Evolutionary conservation across 768 basidiomycete genomes (phyloP).

Genomic region (Termitomyces sp.): DNA sequence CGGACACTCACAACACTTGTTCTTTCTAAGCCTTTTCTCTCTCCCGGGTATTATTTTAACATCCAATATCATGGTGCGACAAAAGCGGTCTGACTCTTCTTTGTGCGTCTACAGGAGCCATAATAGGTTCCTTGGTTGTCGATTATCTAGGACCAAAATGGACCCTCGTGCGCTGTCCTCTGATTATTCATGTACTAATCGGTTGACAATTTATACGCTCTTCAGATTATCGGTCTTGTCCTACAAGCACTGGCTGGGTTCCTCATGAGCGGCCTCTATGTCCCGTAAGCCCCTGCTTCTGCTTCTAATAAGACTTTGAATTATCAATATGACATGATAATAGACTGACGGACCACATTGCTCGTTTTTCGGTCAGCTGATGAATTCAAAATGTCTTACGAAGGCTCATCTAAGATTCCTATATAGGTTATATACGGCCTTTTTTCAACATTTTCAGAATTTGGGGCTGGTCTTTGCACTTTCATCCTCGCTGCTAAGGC

Average conservation of each 20-base stretch:
- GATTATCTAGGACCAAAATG: too few relatives aligned
- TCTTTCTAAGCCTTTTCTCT: conserved; percentile 28
- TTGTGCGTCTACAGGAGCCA: conserved; percentile 35
- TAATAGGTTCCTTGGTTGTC: too few relatives aligned
- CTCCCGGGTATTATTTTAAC: conserved; percentile 26
- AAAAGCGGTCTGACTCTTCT: neutral
- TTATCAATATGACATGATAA: conserved; percentile 10
- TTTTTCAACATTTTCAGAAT: conserved; percentile 82
- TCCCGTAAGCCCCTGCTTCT: conserved; percentile 33
- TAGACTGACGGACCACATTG: conserved; percentile 56
- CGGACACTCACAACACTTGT: conserved; percentile 35
- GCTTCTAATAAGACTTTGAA: neutral
- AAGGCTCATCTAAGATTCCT: neutral
- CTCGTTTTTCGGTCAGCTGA: conserved; percentile 58
- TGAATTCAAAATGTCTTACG: neutral
- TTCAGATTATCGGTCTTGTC: conserved; percentile 63
- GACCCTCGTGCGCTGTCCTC: too few relatives aligned
- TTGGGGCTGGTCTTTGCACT: too few relatives aligned
- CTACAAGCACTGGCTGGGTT: too few relatives aligned
- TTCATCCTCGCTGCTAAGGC: too few relatives aligned
- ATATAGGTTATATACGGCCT: conserved; percentile 77
- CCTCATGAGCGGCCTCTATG: conserved; percentile 85
- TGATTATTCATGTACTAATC: neutral
- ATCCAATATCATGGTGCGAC: neutral
- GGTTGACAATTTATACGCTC: neutral